phyloP scores from a whole-genome alignment of 345 rosid genomes.

The Dimocarpus longan region DNA sequence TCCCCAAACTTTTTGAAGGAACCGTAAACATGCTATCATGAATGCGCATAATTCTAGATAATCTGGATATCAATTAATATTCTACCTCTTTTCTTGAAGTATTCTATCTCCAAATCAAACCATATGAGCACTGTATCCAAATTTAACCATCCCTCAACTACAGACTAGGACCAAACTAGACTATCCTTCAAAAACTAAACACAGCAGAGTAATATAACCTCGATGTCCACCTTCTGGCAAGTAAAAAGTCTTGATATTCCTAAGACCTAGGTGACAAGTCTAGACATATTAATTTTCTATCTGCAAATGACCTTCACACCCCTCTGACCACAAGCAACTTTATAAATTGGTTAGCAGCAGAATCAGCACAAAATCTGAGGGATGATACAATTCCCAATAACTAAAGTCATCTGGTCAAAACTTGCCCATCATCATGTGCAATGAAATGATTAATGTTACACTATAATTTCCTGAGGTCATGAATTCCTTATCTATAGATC shows the following conservation, averaged over 20 bases:
- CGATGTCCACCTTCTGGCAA: constrained; percentile 10
- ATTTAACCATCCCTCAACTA: constrained; percentile 20
- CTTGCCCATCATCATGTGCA: background rate
- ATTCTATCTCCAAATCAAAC: constrained; percentile 7
- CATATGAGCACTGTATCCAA: background rate
- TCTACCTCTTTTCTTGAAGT: constrained; percentile 6
- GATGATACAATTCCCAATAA: background rate
- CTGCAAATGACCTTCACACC: constrained; percentile 11
- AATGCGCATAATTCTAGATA: background rate
- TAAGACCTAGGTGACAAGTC: constrained; percentile 1
- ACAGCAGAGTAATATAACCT: background rate
- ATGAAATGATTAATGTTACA: background rate
- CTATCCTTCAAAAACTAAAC: constrained; percentile 10
- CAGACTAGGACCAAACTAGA: background rate
- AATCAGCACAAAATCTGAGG: background rate
- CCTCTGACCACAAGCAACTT: background rate
- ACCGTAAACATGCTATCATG: background rate
- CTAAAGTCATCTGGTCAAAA: background rate
- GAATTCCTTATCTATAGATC: background rate
- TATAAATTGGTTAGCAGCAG: background rate
- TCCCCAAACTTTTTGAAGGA: constrained; percentile 11
- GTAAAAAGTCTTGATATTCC: background rate
- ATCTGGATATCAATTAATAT: constrained; percentile 6
- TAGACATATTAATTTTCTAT: background rate
- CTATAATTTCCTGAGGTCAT: background rate